Evolutionary conservation across 2,329 filamentous ascomycete species (phyloP).

Genomic region (Endothia cerciana): DNA sequence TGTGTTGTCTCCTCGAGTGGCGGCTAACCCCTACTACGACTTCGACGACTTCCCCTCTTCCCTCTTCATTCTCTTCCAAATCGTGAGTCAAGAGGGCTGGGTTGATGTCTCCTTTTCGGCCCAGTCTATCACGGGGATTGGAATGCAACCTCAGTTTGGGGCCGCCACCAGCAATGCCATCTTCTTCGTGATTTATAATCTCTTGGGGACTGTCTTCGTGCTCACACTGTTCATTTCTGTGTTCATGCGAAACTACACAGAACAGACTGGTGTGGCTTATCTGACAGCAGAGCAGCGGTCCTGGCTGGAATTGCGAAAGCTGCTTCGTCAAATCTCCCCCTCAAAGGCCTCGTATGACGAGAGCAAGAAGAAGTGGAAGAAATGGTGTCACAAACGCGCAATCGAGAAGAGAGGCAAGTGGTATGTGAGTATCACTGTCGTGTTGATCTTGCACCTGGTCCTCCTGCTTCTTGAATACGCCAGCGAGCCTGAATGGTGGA

Average conservation of each 20-base stretch:
- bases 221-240: slow-evolving; percentile 97
- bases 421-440: slow-evolving; percentile 79
- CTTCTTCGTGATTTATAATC: slow-evolving; percentile 96
- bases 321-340: slow-evolving; percentile 89
- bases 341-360: slow-evolving; percentile 88
- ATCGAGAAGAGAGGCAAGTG: slow-evolving; percentile 93
- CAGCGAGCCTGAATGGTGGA: slow-evolving; percentile 73
- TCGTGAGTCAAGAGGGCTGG: slow-evolving; percentile 99
- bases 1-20: slow-evolving; percentile 80
- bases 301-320: slow-evolving; percentile 92
- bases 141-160: slow-evolving; percentile 71
- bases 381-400: slow-evolving; percentile 93
- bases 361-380: slow-evolving; percentile 76
- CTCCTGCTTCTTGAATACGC: slow-evolving; percentile 87
- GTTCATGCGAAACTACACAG: slow-evolving; percentile 99
- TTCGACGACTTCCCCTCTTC: slow-evolving; percentile 96
- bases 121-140: slow-evolving; percentile 78
- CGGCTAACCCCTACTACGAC: slow-evolving; percentile 80
- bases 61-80: slow-evolving; percentile 96
- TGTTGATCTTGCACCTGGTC: slow-evolving; percentile 81
- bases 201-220: slow-evolving; percentile 94
- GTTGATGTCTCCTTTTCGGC: slow-evolving; percentile 86
- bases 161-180: slow-evolving; percentile 81
- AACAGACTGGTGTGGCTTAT: slow-evolving; percentile 96
- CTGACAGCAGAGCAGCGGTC: slow-evolving; percentile 94